These are phyloP conservation scores for Exsudoporus frostii DNA, from an alignment of 768 basidiomycete species.

Conservation along the genomic window DNA sequence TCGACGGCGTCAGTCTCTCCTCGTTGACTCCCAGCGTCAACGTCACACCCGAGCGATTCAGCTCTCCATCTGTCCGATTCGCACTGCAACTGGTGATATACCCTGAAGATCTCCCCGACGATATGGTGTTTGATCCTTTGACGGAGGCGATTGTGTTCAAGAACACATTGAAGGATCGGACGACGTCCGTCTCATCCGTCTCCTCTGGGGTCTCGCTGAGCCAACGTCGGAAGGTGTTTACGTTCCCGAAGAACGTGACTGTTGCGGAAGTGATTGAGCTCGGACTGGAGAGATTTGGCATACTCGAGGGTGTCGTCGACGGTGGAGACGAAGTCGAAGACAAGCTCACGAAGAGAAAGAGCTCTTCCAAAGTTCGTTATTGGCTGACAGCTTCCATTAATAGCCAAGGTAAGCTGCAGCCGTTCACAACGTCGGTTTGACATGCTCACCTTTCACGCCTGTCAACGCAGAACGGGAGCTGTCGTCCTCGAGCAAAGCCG, in stretches of 20 bases:
- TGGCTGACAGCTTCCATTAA: conserved; percentile 57
- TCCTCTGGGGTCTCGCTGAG: conserved; percentile 56
- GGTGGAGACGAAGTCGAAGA: conserved; percentile 98
- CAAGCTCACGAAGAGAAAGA: conserved; percentile 78
- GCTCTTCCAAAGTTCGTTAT: conserved; percentile 77
- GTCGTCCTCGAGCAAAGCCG: conserved; percentile 73
- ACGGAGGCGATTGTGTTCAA: conserved; percentile 95
- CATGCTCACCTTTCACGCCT: conserved; percentile 8
- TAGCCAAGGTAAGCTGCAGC: conserved; percentile 56
- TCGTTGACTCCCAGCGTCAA: conserved; percentile 32
- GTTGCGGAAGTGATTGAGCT: conserved; percentile 96
- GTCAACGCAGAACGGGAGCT: conserved; percentile 66
- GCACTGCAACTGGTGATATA: conserved; percentile 85
- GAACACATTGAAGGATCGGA: conserved; percentile 59
- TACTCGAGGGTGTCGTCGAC: conserved; percentile 95
- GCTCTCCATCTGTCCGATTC: conserved; percentile 81
- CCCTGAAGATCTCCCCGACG: conserved; percentile 88
- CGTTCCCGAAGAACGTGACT: conserved; percentile 91
- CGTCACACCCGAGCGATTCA: conserved; percentile 70
- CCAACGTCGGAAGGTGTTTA: conserved; percentile 77
- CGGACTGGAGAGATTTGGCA: conserved; percentile 90
- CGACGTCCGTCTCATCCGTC: conserved; percentile 38
- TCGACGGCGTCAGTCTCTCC: conserved; percentile 18
- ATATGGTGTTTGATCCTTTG: conserved; percentile 89
- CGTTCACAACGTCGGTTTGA: neutral